A percentile compares a stretch with the other conserved stretches of the same genome.
phyloP scores from a whole-genome alignment of 108 stramenopile genomes.

The Nitzschia putrida region DNA sequence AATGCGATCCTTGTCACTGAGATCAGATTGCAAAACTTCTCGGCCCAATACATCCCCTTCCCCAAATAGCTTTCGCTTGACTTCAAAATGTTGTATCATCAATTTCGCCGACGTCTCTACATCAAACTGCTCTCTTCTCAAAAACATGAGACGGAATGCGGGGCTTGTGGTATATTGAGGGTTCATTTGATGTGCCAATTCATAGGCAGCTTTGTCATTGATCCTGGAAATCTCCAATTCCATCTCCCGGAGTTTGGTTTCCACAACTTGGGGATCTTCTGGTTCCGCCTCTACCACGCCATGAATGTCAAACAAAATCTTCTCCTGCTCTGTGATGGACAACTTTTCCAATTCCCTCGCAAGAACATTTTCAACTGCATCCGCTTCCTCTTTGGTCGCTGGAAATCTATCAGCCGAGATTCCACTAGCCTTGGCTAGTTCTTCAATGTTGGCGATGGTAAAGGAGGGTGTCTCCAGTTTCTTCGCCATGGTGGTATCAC shows the following conservation, averaged over 20 bases:
- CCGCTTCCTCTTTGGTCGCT: neutral
- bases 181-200: conserved; percentile 10
- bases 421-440: neutral
- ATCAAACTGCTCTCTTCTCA: conserved; percentile 43
- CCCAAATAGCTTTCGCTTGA: conserved; percentile 30
- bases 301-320: conserved; percentile 2
- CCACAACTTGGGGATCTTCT: conserved; percentile 9
- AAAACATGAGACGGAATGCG: conserved; percentile 46
- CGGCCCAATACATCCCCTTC: conserved; percentile 28
- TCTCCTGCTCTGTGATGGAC: neutral
- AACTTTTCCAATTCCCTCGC: conserved; percentile 4
- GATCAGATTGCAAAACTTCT: conserved; percentile 15
- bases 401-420: neutral
- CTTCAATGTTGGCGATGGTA: neutral
- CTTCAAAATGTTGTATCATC: conserved; percentile 35
- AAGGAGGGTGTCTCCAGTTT: too few relatives aligned
- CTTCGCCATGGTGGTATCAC: too few relatives aligned
- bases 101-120: conserved; percentile 22
- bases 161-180: conserved; percentile 20
- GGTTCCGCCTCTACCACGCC: neutral
- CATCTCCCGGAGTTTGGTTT: conserved; percentile 11
- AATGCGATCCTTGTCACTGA: conserved; percentile 1
- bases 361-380: conserved; percentile 1
- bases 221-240: neutral
- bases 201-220: conserved; percentile 13